phyloP scores from a whole-genome alignment of 2,329 filamentous ascomycete genomes.

The Apiospora koreana region DNA sequence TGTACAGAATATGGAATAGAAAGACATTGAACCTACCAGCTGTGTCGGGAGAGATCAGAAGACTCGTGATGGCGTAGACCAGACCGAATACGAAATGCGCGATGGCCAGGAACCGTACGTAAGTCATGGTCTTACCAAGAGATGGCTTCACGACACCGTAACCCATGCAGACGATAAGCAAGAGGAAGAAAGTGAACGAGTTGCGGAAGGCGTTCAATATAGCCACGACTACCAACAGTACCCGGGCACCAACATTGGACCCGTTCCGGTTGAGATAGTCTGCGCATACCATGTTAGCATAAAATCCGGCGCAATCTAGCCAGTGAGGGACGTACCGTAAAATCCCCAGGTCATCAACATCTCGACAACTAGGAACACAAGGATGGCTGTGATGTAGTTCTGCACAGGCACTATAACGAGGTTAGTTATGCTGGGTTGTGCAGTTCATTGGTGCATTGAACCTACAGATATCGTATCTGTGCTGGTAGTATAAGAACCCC shows the following conservation, averaged over 20 bases:
- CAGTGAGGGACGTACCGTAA: constrained; percentile 62
- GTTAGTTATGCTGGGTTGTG: constrained; percentile 32
- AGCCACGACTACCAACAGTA: constrained; percentile 86
- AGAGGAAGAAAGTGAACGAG: constrained; percentile 96
- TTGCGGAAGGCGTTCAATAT: constrained; percentile 91
- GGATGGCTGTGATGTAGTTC: constrained; percentile 97
- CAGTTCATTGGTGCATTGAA: constrained; percentile 14
- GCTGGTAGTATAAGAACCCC: constrained; percentile 94
- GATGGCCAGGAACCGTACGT: constrained; percentile 85
- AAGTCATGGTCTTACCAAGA: constrained; percentile 90
- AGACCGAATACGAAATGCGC: constrained; percentile 94
- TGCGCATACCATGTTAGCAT: constrained; percentile 33
- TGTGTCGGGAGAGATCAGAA: constrained; percentile 85
- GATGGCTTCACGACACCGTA: constrained; percentile 97
- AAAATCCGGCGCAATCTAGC: background rate
- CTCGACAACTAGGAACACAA: constrained; percentile 91
- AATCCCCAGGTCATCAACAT: constrained; percentile 99
- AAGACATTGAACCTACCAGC: constrained; percentile 54
- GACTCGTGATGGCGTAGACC: constrained; percentile 86
- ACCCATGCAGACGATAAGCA: constrained; percentile 98
- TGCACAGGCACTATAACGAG: constrained; percentile 75
- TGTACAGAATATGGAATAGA: background rate
- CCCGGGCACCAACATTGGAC: constrained; percentile 78
- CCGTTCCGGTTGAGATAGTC: constrained; percentile 94
- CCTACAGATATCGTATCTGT: constrained; percentile 85